Base-by-base conservation (phyloP, 139 green algal species). In the Astrephomene gubernaculifera region DNA sequence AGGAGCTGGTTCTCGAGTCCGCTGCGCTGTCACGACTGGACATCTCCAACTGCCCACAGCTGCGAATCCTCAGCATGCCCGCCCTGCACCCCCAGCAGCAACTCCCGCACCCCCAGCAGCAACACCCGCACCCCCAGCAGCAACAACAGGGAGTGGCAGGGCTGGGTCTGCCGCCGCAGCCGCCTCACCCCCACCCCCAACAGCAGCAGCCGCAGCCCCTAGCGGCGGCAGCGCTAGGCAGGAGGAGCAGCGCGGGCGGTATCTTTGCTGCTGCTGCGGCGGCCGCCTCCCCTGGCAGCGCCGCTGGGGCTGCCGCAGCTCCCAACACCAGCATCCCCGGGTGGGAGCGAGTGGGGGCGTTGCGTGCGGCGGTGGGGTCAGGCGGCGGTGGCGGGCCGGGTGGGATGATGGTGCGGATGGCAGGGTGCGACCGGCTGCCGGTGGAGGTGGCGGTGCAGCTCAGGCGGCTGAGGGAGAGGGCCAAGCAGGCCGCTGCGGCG, bases 1-100 rank as follows among this genome's bases (percentile, higher is more conserved):
- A 79, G 67, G 64, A 80, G 64, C 25, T 89, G 63, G 0, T 35
- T 25, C 65, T 89, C 10, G 75, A 81, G 44, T 86, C 76, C 3
- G 33, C 38, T 12, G 43, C 44, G 38, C 79, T 89, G 64, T 6
- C 25, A 1, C 60, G 43, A 1, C 41, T 89, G 44, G 86, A 89
- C 44, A 52, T 89, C 17, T 72, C 70, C 43, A 84, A 87, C 71
- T 87, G 86, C 70, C 64, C 76, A 0, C 57, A 41, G 38, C 57
- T 71, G 39, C 38, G 41, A 38, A 27, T 27, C 27, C 75, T 82
- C 5, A 25, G 21, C 53, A 57, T 83, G 60, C 76, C 76, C 27
- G 76, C 76, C 2, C 76, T 83, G 38, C 45, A 43, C 12, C 57
- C 9, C 17, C 14, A 65, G 67, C 38, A 38, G n/a, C n/a, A n/a